Percentiles rank a stretch among this genome's conserved stretches.
Evolutionary conservation across 306 rosid species (phyloP).

Genomic region (Senna siamea): DNA sequence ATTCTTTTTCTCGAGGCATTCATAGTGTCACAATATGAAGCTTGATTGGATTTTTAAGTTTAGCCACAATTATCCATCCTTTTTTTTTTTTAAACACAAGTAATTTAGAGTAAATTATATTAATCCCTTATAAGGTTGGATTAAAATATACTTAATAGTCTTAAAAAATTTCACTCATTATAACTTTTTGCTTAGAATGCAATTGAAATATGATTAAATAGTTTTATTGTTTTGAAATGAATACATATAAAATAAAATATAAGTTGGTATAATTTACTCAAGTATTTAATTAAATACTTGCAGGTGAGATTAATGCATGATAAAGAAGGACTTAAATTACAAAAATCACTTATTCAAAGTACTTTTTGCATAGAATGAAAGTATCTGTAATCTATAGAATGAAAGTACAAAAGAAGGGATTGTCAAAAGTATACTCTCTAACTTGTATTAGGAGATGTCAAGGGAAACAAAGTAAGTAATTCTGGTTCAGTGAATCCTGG

Average conservation of each 20-base stretch:
- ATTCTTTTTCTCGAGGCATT: background rate
- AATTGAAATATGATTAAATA: too few species aligned
- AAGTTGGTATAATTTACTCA: too few species aligned
- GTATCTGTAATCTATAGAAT: conserved; percentile 13
- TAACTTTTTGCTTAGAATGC: too few species aligned
- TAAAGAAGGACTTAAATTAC: background rate
- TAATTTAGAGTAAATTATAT: too few species aligned
- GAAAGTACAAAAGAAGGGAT: conserved; percentile 18
- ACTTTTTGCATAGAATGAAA: background rate
- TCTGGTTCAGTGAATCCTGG: conserved; percentile 58
- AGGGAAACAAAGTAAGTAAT: conserved; percentile 73
- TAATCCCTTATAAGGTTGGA: too few species aligned
- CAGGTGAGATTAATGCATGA: background rate
- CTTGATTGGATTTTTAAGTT: background rate
- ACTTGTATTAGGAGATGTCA: conserved; percentile 52
- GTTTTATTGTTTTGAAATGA: too few species aligned
- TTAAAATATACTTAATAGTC: too few species aligned
- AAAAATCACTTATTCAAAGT: conserved; percentile 18
- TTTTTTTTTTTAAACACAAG: background rate
- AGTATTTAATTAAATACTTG: background rate
- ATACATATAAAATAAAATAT: too few species aligned
- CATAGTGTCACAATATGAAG: background rate
- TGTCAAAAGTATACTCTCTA: conserved; percentile 31
- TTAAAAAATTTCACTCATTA: too few species aligned
- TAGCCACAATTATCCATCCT: background rate